phyloP scores from a whole-genome alignment of 805 yeast genomes.

The Sugiyamaella americana region DNA sequence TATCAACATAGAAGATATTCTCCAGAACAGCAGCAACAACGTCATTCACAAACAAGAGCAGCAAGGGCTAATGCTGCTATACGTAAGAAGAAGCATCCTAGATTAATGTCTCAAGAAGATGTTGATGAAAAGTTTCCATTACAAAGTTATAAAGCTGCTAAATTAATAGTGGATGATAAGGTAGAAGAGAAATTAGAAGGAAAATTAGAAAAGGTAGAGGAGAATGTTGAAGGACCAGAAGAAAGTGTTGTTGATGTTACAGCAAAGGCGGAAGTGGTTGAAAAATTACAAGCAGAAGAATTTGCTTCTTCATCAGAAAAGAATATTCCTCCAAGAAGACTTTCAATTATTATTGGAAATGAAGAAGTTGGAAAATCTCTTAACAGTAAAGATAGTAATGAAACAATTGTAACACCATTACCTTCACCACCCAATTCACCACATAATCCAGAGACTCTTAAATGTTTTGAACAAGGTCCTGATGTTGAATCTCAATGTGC shows the following conservation, averaged over 20 bases:
- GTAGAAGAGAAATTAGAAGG: too few relatives aligned
- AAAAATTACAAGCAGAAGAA: neutral
- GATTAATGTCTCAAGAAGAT: constrained; percentile 26
- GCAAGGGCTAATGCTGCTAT: constrained; percentile 11
- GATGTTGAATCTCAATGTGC: constrained; percentile 10
- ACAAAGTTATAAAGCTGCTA: constrained; percentile 25
- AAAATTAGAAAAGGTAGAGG: too few relatives aligned
- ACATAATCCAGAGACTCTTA: neutral
- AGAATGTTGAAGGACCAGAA: too few relatives aligned
- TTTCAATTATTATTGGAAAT: too few relatives aligned
- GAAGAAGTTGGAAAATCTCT: too few relatives aligned
- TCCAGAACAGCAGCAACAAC: constrained; percentile 8
- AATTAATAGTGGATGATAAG: neutral
- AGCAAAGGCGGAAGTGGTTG: too few relatives aligned
- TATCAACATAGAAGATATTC: constrained; percentile 21
- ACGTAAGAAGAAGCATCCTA: constrained; percentile 18
- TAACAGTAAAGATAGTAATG: neutral
- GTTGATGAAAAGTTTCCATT: constrained; percentile 31
- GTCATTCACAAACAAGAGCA: constrained; percentile 10
- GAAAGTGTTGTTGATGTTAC: too few relatives aligned
- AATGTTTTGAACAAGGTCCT: constrained; percentile 7
- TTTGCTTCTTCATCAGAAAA: neutral
- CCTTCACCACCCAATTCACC: neutral
- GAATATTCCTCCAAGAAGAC: neutral
- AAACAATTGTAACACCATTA: neutral